Evolutionary conservation across 2,329 filamentous ascomycete species (phyloP), one percentile per base, ranked within the genome.

Genomic region (Fusarium globosum): DNA sequence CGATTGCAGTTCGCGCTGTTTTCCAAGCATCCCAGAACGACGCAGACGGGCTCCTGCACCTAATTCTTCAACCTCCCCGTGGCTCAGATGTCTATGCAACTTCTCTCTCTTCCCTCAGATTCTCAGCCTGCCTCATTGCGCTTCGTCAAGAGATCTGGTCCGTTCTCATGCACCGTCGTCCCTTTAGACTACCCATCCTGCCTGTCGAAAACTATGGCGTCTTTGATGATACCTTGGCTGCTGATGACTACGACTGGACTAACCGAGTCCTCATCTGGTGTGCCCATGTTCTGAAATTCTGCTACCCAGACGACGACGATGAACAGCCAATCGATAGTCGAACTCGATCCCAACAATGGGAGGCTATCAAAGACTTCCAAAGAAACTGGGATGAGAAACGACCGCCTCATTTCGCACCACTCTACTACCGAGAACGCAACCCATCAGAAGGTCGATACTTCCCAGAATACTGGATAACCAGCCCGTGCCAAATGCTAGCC

Each of bases 401-500:
- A 2, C 46, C 46, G 2, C 46, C 48, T 18, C 28, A 73, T 4
- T 71, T 74, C 18, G 56, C 45, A 0, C 61, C 72, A 0, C 55
- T 74, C 2, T 73, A 69, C 10, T 73, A 69, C 14, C 13, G 42
- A 4, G 72, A 71, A 21, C 53, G 64, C 1, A 60, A 62, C 16
- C 61, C 68, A 13, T n/a, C 42, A 12, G 35, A 71, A 10, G 61
- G 61, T 1, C 64, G 51, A 4, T 65, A 71, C 2, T 74, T 46
- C 11, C 72, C 35, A 51, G 45, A 1, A 62, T 73, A 4, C 14
- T 74, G 68, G 72, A 41, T 71, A 0, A 51, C 58, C 2, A 74
- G 66, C 3, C 70, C 63, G 20, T 73, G 68, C 15, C 64, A 74
- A 16, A 30, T 74, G 13, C 62, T 74, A 41, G 72, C 70, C 3